Conservation (phyloP, 192 early-diverging fungal species). For the Gaertneriomyces sp. region DNA sequence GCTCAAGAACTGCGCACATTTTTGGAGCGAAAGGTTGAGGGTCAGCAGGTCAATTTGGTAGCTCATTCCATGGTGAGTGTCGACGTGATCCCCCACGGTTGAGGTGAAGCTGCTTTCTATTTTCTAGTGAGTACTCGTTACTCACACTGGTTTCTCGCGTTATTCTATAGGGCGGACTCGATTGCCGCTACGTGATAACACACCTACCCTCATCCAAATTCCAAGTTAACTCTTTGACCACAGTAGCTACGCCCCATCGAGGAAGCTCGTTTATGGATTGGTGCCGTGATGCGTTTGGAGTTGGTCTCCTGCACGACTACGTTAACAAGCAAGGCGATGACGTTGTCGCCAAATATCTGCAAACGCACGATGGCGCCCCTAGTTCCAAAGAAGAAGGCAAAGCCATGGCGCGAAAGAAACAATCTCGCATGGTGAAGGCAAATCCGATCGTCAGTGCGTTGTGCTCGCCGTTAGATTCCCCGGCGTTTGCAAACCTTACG, state of each 20-base stretch:
- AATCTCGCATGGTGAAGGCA: background rate
- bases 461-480: conserved; percentile 69
- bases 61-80: conserved; percentile 84
- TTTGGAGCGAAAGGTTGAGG: conserved; percentile 54
- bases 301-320: conserved; percentile 57
- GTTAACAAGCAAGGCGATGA: conserved; percentile 32
- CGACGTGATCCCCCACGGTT: background rate
- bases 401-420: background rate
- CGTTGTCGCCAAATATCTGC: conserved; percentile 30
- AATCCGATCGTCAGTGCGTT: conserved; percentile 51
- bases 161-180: conserved; percentile 75
- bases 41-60: conserved; percentile 74
- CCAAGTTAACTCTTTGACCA: conserved; percentile 76
- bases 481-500: conserved; percentile 88
- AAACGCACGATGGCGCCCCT: background rate
- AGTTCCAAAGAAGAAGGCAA: background rate
- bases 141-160: background rate
- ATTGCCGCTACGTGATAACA: conserved; percentile 86
- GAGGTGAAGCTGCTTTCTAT: too few relatives aligned
- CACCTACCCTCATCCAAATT: conserved; percentile 70
- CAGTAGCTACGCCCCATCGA: conserved; percentile 90
- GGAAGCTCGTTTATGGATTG: conserved; percentile 94
- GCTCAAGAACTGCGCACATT: conserved; percentile 72
- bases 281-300: conserved; percentile 79
- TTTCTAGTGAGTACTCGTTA: too few relatives aligned